Conservation (phyloP, 352 stramenopile genomes). For the Pythium phragmitis region DNA sequence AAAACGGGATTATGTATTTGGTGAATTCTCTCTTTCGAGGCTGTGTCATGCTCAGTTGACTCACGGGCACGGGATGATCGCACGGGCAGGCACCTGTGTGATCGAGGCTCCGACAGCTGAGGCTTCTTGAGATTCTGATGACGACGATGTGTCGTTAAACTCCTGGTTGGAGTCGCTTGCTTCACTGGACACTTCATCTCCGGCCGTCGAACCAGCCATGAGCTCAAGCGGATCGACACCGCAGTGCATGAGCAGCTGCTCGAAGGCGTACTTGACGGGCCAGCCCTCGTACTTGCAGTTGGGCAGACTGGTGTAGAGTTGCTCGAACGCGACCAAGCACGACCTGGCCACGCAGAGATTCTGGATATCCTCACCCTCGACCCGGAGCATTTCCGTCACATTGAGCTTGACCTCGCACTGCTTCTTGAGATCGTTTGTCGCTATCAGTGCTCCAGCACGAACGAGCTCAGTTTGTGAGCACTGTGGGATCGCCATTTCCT, state of each 20-base stretch:
- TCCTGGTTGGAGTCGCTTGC: neutral
- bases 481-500: neutral
- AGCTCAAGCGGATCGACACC: neutral
- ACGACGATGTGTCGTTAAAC: neutral
- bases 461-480: slow-evolving; percentile 5
- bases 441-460: neutral
- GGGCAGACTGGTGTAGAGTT: slow-evolving; percentile 8
- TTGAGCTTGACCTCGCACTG: neutral
- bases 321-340: neutral
- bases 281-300: slow-evolving; percentile 5
- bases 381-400: slow-evolving; percentile 1
- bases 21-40: neutral
- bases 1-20: neutral
- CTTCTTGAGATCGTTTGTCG: slow-evolving; percentile 1
- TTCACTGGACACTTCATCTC: neutral
- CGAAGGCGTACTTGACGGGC: slow-evolving; percentile 6
- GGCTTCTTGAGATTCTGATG: neutral
- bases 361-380: neutral
- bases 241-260: slow-evolving; percentile 6
- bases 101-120: neutral
- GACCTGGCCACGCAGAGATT: neutral
- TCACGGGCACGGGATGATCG: neutral
- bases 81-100: neutral
- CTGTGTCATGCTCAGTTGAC: neutral
- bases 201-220: neutral